A percentile compares a stretch with the other conserved stretches of the same genome.
Evolutionary conservation across 495 filamentous ascomycete genomes (phyloP).

Genomic region (Parmelia sp.): DNA sequence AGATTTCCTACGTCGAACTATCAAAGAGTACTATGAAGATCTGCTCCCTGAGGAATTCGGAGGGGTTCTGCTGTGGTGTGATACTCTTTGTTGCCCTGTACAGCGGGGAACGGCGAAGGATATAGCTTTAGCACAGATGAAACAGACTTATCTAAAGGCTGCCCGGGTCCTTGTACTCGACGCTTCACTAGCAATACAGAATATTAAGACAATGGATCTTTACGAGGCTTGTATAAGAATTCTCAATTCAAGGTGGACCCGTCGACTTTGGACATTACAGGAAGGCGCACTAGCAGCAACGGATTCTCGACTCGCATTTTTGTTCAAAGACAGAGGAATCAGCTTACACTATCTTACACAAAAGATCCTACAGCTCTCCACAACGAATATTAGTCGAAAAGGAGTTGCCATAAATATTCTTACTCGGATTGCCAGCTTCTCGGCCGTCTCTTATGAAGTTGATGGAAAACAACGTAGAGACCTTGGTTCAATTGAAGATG

Average conservation of each 20-base stretch:
- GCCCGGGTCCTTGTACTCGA: conserved; percentile 31
- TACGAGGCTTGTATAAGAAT: neutral
- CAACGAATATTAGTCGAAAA: neutral
- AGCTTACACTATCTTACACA: neutral
- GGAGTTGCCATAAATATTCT: neutral
- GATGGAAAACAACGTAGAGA: too few relatives aligned
- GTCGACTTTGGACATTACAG: conserved; percentile 12
- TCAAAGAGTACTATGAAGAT: conserved; percentile 9
- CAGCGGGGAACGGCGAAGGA: conserved; percentile 20
- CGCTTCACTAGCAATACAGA: neutral
- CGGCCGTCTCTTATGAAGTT: neutral
- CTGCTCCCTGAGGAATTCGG: neutral
- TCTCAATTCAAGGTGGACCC: neutral
- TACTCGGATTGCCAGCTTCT: neutral
- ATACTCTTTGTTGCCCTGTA: conserved; percentile 33
- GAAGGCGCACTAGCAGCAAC: conserved; percentile 5
- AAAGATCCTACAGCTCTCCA: neutral
- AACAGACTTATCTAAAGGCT: conserved; percentile 25
- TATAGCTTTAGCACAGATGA: conserved; percentile 28
- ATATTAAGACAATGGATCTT: neutral
- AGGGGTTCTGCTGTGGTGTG: conserved; percentile 29
- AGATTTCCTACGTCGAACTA: conserved; percentile 15
- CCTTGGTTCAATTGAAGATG: neutral
- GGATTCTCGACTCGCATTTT: conserved; percentile 6
- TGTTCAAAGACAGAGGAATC: conserved; percentile 9